A percentile compares a stretch with the other conserved stretches of the same genome.
phyloP scores from a whole-genome alignment of 108 stramenopile genomes.

The Nannochloropsis gaditana region DNA sequence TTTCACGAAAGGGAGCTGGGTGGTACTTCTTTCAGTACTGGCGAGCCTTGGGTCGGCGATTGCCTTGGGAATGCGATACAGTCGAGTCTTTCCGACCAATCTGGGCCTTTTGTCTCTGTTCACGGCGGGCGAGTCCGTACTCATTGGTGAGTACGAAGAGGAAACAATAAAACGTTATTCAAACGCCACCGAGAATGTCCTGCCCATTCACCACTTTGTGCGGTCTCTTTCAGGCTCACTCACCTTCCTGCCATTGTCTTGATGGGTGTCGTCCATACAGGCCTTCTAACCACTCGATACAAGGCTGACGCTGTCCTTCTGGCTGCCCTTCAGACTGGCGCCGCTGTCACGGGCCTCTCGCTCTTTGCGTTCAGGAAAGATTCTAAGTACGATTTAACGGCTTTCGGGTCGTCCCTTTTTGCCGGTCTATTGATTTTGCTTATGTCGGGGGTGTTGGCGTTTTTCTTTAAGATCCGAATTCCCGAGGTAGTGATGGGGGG shows the following conservation, averaged over 20 bases:
- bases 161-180: not conserved
- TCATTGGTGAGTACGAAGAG: not conserved
- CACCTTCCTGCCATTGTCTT: not conserved
- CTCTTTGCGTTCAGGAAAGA: not conserved
- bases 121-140: not conserved
- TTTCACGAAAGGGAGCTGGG: constrained; percentile 16
- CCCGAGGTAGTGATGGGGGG: not conserved
- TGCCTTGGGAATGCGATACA: not conserved
- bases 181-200: not conserved
- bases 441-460: not conserved
- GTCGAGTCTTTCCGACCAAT: not conserved
- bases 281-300: not conserved
- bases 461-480: not conserved
- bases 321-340: not conserved
- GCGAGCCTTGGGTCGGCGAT: not conserved
- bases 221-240: not conserved
- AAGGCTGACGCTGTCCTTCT: not conserved
- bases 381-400: not conserved
- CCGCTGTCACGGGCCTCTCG: not conserved
- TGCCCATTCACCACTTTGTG: not conserved
- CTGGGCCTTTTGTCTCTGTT: not conserved
- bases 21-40: not conserved
- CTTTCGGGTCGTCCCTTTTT: not conserved
- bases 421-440: not conserved
- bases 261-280: not conserved